phyloP scores from a whole-genome alignment of 768 basidiomycete genomes.

The Lactarius vividus region DNA sequence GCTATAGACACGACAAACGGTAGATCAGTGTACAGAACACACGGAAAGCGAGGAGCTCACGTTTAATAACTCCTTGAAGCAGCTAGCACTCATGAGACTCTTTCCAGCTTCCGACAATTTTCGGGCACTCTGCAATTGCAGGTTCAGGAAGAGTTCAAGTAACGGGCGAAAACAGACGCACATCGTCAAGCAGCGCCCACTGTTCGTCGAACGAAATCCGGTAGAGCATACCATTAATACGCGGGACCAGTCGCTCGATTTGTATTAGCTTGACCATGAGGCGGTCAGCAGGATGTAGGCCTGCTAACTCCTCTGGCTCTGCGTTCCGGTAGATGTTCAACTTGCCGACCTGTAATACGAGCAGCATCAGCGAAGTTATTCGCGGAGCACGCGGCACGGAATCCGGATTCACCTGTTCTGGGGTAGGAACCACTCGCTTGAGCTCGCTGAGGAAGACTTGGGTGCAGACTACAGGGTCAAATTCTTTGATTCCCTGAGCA shows the following conservation, averaged over 20 bases:
- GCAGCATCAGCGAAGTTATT: background rate
- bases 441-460: conserved; percentile 88
- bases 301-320: conserved; percentile 80
- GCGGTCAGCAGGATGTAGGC: conserved; percentile 91
- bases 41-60: conserved; percentile 40
- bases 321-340: conserved; percentile 86
- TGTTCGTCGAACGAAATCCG: conserved; percentile 85
- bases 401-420: conserved; percentile 65
- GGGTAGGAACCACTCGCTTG: conserved; percentile 83
- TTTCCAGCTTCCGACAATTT: conserved; percentile 81
- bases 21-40: conserved; percentile 25
- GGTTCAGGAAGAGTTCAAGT: conserved; percentile 20
- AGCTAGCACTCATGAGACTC: conserved; percentile 73
- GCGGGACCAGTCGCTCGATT: conserved; percentile 81
- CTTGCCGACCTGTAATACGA: conserved; percentile 66
- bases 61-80: conserved; percentile 87
- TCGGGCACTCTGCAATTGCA: conserved; percentile 58
- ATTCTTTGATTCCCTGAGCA: conserved; percentile 77
- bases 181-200: conserved; percentile 78
- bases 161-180: conserved; percentile 35
- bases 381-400: background rate
- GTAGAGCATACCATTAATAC: conserved; percentile 96
- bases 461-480: conserved; percentile 83
- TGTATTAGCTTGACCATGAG: conserved; percentile 97
- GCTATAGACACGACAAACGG: conserved; percentile 37